Percentiles rank a stretch among this genome's conserved stretches.
Evolutionary conservation across 2,329 filamentous ascomycete species (phyloP).

Genomic region (Lachnellula suecica): DNA sequence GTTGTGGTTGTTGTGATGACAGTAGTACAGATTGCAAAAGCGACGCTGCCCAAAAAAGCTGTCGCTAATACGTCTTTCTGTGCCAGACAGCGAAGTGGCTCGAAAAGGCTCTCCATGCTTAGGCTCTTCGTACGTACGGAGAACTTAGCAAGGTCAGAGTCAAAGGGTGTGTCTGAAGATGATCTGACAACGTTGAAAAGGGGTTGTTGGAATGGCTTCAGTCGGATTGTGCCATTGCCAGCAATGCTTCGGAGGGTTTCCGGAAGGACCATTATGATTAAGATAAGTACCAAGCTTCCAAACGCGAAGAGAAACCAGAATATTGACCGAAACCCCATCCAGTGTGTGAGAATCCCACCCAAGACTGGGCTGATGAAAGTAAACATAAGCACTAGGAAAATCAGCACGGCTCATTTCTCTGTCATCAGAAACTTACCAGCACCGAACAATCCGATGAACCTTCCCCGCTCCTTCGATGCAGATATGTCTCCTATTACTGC

Average conservation of each 20-base stretch:
- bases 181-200: slow-evolving; percentile 16
- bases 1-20: slow-evolving; percentile 42
- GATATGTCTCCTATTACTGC: slow-evolving; percentile 64
- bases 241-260: slow-evolving; percentile 26
- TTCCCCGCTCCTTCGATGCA: slow-evolving; percentile 57
- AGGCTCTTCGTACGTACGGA: slow-evolving; percentile 38
- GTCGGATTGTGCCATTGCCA: slow-evolving; percentile 23
- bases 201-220: slow-evolving; percentile 39
- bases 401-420: slow-evolving; percentile 1
- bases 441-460: slow-evolving; percentile 61
- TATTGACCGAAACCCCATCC: slow-evolving; percentile 46
- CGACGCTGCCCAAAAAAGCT: slow-evolving; percentile 41
- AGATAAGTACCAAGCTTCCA: slow-evolving; percentile 35
- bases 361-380: slow-evolving; percentile 44
- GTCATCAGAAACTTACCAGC: slow-evolving; percentile 4
- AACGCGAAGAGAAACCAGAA: slow-evolving; percentile 53
- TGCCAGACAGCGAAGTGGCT: slow-evolving; percentile 7
- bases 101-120: slow-evolving; percentile 22
- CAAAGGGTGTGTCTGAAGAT: not conserved
- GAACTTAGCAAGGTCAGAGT: slow-evolving; percentile 22
- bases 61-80: slow-evolving; percentile 6
- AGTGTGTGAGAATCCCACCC: slow-evolving; percentile 44
- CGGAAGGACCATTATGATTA: slow-evolving; percentile 19
- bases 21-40: slow-evolving; percentile 47
- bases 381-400: slow-evolving; percentile 32